Base-by-base conservation (phyloP, 73 alveolate genomes). In the Paramecium tetraurelia region DNA sequence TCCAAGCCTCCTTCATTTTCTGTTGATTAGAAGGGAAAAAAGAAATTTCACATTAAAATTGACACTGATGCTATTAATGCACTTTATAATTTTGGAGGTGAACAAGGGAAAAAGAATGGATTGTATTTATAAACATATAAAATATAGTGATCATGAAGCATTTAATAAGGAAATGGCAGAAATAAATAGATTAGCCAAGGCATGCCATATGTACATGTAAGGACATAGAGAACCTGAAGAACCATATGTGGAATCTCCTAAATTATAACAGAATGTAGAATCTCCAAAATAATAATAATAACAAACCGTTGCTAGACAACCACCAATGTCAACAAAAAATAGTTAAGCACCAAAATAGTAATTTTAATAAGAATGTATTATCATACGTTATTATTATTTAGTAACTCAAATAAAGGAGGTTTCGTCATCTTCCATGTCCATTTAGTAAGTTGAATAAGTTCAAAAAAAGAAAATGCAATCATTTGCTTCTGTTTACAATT, bases 81-180 rank as follows among this genome's bases (percentile, higher is more conserved):
- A 20, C 77, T 80, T n/a, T 80, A 80, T 44, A 80, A 22, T 48
- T 80, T 14, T 22, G 90, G 90, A 43, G 90, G 90, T 12, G 90
- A 80, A 22, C 10, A 80, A 21, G 90, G 90, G 20, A 80, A 46
- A 48, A 80, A 80, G 7, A 63, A 63, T 63, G 84, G 8, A 63
- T 63, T 63, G 84, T 63, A 63, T 31, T 63, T 63, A 63, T 27
- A 31, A 22, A 27, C 7, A 11, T 48, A 3, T 27, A 9, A 18
- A 7, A 27, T 27, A 10, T 80, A 31, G 46, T 80, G 90, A 80
- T 22, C 46, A 80, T 43, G 90, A 80, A 46, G 75, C 70, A 7
- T 80, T 80, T 24, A 22, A 80, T 10, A 24, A 80, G 24, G 90
- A 80, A 46, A 22, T 80, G 12, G 53, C 16, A 24, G 90, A 80